These are phyloP conservation scores for Pyrenochaeta sp. DNA, from an alignment of 2,329 filamentous ascomycete species.

Conservation along the genomic window DNA sequence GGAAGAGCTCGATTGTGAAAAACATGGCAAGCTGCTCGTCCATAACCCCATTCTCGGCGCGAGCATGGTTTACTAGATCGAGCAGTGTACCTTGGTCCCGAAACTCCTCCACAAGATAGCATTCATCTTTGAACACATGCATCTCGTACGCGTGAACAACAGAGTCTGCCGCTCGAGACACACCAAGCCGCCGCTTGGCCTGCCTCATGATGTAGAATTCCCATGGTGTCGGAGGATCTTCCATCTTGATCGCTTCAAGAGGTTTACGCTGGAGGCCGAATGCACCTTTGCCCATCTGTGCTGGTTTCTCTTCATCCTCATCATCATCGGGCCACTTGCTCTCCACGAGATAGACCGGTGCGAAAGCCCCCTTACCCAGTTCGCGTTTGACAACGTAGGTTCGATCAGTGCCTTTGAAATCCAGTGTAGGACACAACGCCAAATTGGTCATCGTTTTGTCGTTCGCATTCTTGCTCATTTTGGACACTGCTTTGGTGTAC, in stretches of 20 bases:
- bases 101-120: constrained; percentile 87
- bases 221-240: constrained; percentile 87
- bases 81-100: constrained; percentile 90
- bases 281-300: constrained; percentile 68
- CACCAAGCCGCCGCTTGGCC: constrained; percentile 77
- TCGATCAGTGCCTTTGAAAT: constrained; percentile 70
- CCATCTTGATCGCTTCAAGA: constrained; percentile 93
- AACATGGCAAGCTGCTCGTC: constrained; percentile 95
- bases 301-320: constrained; percentile 53
- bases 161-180: constrained; percentile 75
- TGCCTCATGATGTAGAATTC: constrained; percentile 96
- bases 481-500: constrained; percentile 74
- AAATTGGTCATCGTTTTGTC: constrained; percentile 70
- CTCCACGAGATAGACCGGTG: constrained; percentile 92
- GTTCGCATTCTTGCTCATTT: constrained; percentile 61
- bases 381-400: constrained; percentile 84
- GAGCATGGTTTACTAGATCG: constrained; percentile 90
- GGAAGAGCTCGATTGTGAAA: constrained; percentile 88
- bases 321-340: constrained; percentile 64
- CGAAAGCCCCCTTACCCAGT: constrained; percentile 91
- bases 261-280: constrained; percentile 66
- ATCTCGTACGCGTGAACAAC: constrained; percentile 87
- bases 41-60: constrained; percentile 77
- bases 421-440: constrained; percentile 69
- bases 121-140: constrained; percentile 90